Conservation (phyloP, 495 filamentous ascomycete species). For the Trichocladium uniseriatum region DNA sequence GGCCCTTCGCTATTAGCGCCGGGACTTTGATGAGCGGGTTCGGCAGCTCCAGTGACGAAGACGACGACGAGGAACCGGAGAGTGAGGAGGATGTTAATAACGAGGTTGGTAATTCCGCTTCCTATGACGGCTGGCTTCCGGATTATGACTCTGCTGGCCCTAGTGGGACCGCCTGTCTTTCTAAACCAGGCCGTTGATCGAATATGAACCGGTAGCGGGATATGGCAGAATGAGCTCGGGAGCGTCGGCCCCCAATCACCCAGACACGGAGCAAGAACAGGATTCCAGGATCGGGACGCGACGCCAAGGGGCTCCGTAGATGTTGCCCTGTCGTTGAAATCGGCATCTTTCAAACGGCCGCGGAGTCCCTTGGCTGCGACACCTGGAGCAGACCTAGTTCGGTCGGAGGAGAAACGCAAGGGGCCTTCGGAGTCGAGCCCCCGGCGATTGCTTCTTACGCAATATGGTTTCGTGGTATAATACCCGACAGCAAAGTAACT, state of each 20-base stretch:
- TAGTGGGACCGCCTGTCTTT: neutral
- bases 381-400: neutral
- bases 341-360: neutral
- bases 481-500: neutral
- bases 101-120: constrained; percentile 36
- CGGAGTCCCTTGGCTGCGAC: no score
- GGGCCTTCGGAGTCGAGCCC: neutral
- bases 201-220: neutral
- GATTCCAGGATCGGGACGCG: no score
- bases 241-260: neutral
- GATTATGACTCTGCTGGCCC: neutral
- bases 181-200: neutral
- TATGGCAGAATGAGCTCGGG: neutral
- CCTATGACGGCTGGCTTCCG: neutral
- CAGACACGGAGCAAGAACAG: no score
- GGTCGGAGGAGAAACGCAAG: no score
- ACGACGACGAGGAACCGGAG: constrained; percentile 90
- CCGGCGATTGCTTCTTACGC: neutral
- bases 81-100: constrained; percentile 58
- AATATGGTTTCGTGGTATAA: neutral
- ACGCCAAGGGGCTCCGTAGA: no score
- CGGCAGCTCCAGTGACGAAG: constrained; percentile 89
- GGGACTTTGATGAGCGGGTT: constrained; percentile 84
- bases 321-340: no score
- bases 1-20: constrained; percentile 56